phyloP scores from a whole-genome alignment of 306 rosid genomes.

The Citrullus mucosospermus region DNA sequence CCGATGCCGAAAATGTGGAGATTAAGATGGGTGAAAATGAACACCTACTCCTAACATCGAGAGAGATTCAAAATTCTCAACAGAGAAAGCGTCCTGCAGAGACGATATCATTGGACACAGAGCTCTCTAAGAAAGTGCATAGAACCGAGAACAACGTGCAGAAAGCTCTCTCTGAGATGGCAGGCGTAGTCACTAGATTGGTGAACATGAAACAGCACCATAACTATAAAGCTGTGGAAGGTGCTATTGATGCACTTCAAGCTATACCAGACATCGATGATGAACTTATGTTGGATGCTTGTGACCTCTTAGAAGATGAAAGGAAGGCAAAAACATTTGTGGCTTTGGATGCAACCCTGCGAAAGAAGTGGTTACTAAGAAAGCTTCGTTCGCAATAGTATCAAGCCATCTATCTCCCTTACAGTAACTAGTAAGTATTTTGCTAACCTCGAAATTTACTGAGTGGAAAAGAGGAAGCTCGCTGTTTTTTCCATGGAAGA shows the following conservation, averaged over 20 bases:
- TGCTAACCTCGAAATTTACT: neutral
- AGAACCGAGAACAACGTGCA: slow-evolving; percentile 25
- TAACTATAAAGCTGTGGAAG: slow-evolving; percentile 21
- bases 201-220: slow-evolving; percentile 20
- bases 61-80: slow-evolving; percentile 6
- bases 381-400: slow-evolving; percentile 33
- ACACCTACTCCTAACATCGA: slow-evolving; percentile 6
- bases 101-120: neutral
- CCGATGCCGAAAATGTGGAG: slow-evolving; percentile 10
- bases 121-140: slow-evolving; percentile 11
- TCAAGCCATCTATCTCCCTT: neutral
- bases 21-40: slow-evolving; percentile 17
- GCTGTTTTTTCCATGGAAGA: too few species aligned
- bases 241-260: slow-evolving; percentile 55
- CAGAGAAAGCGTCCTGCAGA: slow-evolving; percentile 22
- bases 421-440: neutral
- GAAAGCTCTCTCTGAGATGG: slow-evolving; percentile 47
- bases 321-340: slow-evolving; percentile 49
- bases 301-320: slow-evolving; percentile 65
- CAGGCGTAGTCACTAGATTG: slow-evolving; percentile 37
- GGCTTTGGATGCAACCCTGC: slow-evolving; percentile 38
- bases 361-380: slow-evolving; percentile 68
- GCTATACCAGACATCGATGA: slow-evolving; percentile 55
- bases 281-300: slow-evolving; percentile 59
- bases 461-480: neutral